Conservation (phyloP, 257 asterid genomes). For the Dorcoceras hygrometricum region DNA sequence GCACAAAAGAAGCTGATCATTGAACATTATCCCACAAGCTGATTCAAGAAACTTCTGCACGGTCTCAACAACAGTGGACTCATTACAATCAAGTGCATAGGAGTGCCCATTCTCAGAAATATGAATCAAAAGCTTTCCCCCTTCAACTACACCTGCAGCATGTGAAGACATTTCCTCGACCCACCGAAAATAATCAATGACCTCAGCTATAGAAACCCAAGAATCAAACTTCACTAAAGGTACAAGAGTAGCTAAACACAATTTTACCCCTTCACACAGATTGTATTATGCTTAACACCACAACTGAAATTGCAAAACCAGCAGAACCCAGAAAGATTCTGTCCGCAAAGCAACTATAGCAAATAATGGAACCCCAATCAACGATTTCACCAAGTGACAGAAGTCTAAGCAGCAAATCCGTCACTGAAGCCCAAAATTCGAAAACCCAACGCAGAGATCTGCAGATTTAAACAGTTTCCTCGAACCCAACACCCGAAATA, state of each 20-base stretch:
- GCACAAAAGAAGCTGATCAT: conserved; percentile 86
- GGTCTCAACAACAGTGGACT: conserved; percentile 69
- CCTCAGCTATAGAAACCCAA: conserved; percentile 23
- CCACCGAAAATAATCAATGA: conserved; percentile 6
- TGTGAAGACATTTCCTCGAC: conserved; percentile 48
- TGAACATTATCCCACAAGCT: conserved; percentile 48
- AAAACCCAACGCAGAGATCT: conserved; percentile 32
- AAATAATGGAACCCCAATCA: conserved; percentile 18
- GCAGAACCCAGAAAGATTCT: conserved; percentile 12
- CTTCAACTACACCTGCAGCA: conserved; percentile 55
- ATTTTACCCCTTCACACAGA: conserved; percentile 12
- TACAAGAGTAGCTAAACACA: conserved; percentile 22
- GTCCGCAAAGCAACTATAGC: neutral
- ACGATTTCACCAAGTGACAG: conserved; percentile 22
- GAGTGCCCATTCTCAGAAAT: conserved; percentile 92
- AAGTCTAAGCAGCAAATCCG: conserved; percentile 18
- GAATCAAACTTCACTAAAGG: conserved; percentile 21
- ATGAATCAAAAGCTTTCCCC: conserved; percentile 70
- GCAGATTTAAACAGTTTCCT: conserved; percentile 14
- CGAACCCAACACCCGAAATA: conserved; percentile 18
- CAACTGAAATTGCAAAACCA: neutral
- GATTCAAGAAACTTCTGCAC: conserved; percentile 66
- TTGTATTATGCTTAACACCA: conserved; percentile 12
- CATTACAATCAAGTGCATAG: conserved; percentile 63
- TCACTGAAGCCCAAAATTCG: conserved; percentile 21